Conservation (phyloP, 139 green algal genomes). For the Pedinophyceae sp. region DNA sequence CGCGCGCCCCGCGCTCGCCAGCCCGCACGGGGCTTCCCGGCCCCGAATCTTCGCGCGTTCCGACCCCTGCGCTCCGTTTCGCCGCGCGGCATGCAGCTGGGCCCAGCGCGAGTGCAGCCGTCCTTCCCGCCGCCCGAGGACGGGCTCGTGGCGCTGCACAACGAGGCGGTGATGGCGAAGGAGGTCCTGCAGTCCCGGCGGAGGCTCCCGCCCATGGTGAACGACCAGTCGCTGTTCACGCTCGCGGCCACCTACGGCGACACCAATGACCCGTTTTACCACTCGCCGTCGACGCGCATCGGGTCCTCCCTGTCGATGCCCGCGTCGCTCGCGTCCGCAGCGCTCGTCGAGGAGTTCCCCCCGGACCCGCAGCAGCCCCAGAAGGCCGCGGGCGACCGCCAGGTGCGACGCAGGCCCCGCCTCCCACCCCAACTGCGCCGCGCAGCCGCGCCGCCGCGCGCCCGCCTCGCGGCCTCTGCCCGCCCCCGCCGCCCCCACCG, state of each 20-base stretch:
- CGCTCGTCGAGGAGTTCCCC: slow-evolving; percentile 38
- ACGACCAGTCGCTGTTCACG: slow-evolving; percentile 50
- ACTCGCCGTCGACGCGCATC: slow-evolving; percentile 46
- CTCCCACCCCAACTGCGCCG: too few species aligned
- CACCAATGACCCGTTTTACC: slow-evolving; percentile 47
- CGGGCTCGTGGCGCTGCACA: not conserved
- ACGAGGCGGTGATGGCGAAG: not conserved
- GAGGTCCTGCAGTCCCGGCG: slow-evolving; percentile 30
- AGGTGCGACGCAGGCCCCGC: too few species aligned
- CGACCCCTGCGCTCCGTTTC: not conserved
- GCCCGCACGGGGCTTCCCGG: not conserved
- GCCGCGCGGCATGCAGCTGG: not conserved
- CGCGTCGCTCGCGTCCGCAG: slow-evolving; percentile 17
- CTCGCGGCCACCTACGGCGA: slow-evolving; percentile 38
- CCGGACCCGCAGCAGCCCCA: not conserved
- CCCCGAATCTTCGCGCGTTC: not conserved
- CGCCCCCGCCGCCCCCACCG: too few species aligned
- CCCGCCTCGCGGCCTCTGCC: too few species aligned
- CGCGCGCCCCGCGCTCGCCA: not conserved
- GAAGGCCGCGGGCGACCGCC: not conserved
- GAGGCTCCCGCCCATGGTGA: slow-evolving; percentile 46
- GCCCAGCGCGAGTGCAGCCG: not conserved
- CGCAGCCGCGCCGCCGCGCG: too few species aligned
- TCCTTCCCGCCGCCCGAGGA: not conserved
- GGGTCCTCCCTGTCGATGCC: slow-evolving; percentile 33